Evolutionary conservation across 306 rosid genomes (phyloP).

Genomic region (Vigna radiata): DNA sequence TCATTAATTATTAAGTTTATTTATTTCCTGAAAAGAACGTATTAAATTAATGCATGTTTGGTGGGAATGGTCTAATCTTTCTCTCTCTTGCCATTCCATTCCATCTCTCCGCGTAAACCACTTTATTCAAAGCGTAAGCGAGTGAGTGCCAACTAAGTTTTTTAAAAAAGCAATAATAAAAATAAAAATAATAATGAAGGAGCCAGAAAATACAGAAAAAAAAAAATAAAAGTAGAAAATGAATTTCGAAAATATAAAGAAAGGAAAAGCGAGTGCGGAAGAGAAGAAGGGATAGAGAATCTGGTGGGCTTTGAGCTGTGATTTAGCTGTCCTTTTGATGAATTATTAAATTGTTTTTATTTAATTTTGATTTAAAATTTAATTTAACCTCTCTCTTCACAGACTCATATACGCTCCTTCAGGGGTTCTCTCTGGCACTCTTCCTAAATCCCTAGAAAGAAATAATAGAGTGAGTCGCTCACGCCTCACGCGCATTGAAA

Average conservation of each 20-base stretch:
- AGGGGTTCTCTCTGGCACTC: conserved; percentile 40
- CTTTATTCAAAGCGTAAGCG: conserved; percentile 45
- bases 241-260: not conserved
- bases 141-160: conserved; percentile 17
- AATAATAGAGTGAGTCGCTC: no score
- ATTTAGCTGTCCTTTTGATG: conserved; percentile 79
- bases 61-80: not conserved
- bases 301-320: conserved; percentile 95
- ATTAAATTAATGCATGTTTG: not conserved
- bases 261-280: conserved; percentile 21
- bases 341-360: conserved; percentile 16
- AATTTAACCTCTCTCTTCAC: conserved; percentile 24
- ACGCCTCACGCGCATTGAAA: no score
- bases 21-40: not conserved
- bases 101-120: conserved; percentile 32
- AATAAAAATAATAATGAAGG: not conserved
- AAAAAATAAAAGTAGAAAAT: not conserved
- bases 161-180: not conserved
- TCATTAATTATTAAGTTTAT: no score
- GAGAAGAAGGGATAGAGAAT: conserved; percentile 38
- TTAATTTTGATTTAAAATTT: no score
- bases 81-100: no score
- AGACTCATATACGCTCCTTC: conserved; percentile 42
- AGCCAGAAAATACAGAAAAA: not conserved
- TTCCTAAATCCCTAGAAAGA: conserved; percentile 72